These are phyloP conservation scores for Heracleum sosnowskyi DNA, from an alignment of 129 eudicot genomes.

Conservation along the genomic window DNA sequence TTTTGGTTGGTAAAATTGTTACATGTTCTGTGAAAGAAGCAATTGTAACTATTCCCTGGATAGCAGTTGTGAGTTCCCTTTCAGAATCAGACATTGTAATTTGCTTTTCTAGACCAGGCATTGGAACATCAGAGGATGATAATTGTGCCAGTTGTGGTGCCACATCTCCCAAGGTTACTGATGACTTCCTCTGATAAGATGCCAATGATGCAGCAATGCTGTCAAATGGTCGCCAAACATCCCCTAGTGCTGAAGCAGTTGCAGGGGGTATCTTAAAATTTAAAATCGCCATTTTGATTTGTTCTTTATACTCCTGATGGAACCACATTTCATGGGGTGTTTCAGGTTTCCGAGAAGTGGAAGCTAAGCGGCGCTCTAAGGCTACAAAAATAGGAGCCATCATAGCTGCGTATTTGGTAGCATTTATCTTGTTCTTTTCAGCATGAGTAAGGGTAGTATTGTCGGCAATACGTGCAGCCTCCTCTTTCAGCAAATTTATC, in stretches of 20 bases:
- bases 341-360: constrained; percentile 77
- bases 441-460: constrained; percentile 71
- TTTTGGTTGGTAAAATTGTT: constrained; percentile 76
- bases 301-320: constrained; percentile 70
- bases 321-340: constrained; percentile 94
- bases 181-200: constrained; percentile 86
- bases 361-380: constrained; percentile 93
- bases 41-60: constrained; percentile 77
- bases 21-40: constrained; percentile 82
- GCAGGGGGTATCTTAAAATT: constrained; percentile 76
- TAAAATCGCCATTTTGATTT: constrained; percentile 64
- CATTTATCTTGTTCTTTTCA: constrained; percentile 85
- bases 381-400: constrained; percentile 97
- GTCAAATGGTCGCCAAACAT: constrained; percentile 88
- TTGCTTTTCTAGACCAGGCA: constrained; percentile 98
- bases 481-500: constrained; percentile 86
- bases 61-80: constrained; percentile 29
- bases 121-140: constrained; percentile 88
- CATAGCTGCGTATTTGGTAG: constrained; percentile 96
- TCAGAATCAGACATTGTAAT: constrained; percentile 47
- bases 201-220: constrained; percentile 73
- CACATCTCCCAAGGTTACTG: constrained; percentile 74
- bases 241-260: constrained; percentile 63
- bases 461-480: constrained; percentile 80
- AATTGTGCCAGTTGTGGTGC: constrained; percentile 78